These are phyloP conservation scores for Seiridium unicorne DNA, from an alignment of 2,329 filamentous ascomycete species.

Conservation along the genomic window DNA sequence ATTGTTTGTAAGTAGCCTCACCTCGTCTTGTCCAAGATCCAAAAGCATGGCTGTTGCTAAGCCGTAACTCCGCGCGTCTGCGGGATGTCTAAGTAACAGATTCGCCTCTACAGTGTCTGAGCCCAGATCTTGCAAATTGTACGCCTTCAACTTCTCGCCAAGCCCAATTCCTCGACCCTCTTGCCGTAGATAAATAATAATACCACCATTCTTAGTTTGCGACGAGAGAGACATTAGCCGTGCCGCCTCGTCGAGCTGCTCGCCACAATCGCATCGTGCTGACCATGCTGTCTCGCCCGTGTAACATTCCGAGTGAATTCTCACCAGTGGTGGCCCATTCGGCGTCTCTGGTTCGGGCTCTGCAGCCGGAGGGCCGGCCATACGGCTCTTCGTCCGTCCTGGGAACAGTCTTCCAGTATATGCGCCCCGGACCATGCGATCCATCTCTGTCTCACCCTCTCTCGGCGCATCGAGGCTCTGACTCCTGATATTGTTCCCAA, in stretches of 20 bases:
- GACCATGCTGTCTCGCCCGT: slow-evolving; percentile 99
- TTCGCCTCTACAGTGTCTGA: slow-evolving; percentile 99
- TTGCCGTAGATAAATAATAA: slow-evolving; percentile 93
- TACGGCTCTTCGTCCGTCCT: slow-evolving; percentile 73
- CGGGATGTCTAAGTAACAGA: slow-evolving; percentile 83
- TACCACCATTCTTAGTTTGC: slow-evolving; percentile 66
- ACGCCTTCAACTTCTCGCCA: slow-evolving; percentile 94
- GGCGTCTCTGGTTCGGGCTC: slow-evolving; percentile 10
- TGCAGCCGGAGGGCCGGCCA: slow-evolving; percentile 36
- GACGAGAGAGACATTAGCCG: slow-evolving; percentile 79
- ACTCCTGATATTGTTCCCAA: slow-evolving; percentile 81
- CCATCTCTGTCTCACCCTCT: slow-evolving; percentile 79
- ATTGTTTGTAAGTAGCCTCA: slow-evolving; percentile 90
- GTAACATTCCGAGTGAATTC: slow-evolving; percentile 98
- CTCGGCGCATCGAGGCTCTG: slow-evolving; percentile 67
- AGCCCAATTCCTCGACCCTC: slow-evolving; percentile 95
- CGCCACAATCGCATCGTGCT: slow-evolving; percentile 93
- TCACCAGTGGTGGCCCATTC: slow-evolving; percentile 66
- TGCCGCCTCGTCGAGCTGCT: slow-evolving; percentile 95
- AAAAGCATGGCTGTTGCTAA: slow-evolving; percentile 92
- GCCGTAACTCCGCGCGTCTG: slow-evolving; percentile 91
- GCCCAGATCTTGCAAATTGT: slow-evolving; percentile 94
- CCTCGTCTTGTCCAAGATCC: slow-evolving; percentile 77
- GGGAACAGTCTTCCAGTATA: slow-evolving; percentile 88
- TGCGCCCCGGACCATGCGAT: slow-evolving; percentile 90